These are phyloP conservation scores for Crepidotus sp. DNA, from an alignment of 1,284 basidiomycete species.

Conservation along the genomic window DNA sequence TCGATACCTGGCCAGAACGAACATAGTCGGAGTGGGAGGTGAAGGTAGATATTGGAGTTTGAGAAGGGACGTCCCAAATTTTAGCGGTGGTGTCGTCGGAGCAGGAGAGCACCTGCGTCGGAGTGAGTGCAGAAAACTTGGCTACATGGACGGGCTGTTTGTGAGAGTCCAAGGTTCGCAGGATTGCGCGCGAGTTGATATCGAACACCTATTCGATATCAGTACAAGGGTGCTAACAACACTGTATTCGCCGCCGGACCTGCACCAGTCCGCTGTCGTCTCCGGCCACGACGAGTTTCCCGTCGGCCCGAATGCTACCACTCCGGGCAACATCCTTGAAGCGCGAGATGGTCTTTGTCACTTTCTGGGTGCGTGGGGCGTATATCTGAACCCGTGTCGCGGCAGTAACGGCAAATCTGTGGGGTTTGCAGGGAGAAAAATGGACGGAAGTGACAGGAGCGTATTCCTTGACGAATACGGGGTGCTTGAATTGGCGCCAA, in stretches of 20 bases:
- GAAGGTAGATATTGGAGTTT: conserved; percentile 74
- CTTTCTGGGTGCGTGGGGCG: conserved; percentile 89
- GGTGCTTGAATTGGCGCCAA: conserved; percentile 77
- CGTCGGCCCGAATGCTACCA: conserved; percentile 83
- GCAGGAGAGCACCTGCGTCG: conserved; percentile 85
- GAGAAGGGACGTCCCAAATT: conserved; percentile 93
- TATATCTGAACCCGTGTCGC: conserved; percentile 94
- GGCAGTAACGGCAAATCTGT: conserved; percentile 92
- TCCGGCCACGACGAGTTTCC: conserved; percentile 90
- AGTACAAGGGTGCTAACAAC: conserved; percentile 13
- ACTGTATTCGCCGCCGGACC: conserved; percentile 33
- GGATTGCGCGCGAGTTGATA: conserved; percentile 87
- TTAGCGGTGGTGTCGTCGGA: conserved; percentile 94
- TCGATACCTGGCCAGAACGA: conserved; percentile 81
- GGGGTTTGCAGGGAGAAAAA: conserved; percentile 78
- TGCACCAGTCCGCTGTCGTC: conserved; percentile 93
- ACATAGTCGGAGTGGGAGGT: conserved; percentile 90
- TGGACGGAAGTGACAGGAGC: conserved; percentile 89
- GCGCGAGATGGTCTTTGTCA: conserved; percentile 91
- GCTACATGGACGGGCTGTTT: conserved; percentile 94
- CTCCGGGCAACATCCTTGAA: conserved; percentile 95
- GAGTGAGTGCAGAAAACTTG: conserved; percentile 78
- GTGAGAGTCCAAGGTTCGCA: conserved; percentile 87
- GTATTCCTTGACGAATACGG: conserved; percentile 91
- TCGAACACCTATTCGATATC: conserved; percentile 71